Base-by-base conservation (phyloP, 2,329 filamentous ascomycete species). In the Fusarium globosum region DNA sequence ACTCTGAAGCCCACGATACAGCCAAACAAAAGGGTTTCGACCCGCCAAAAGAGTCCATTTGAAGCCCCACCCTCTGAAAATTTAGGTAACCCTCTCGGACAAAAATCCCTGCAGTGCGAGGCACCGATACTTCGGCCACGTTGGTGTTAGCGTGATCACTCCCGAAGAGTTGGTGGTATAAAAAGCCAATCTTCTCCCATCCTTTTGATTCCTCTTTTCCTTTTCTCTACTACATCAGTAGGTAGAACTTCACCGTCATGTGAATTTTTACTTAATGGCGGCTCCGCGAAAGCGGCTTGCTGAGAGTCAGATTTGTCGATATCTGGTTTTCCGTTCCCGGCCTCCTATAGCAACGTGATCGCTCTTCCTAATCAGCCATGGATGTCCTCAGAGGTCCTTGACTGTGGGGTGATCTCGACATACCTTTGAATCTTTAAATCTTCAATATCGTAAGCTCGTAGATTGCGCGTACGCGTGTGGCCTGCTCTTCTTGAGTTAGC, bases 301-400 rank as follows among this genome's bases (percentile, higher is more conserved):
- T 88, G 86, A 86, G 85, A 85, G 86, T 83, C 85, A 85, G 82
- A 79, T 71, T 77, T 79, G 80, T 79, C 83, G 78, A 83, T 88
- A 84, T 83, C 83, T 86, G 82, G 86, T 82, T 85, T 84, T 86
- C 86, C 86, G 86, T 88, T 88, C 86, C 86, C 86, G 85, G 86
- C 86, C 86, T 81, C 85, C 85, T 76, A 85, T 68, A 88, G 76
- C 69, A 82, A 85, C 49, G 84, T 83, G 82, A 84, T 79, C 79
- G 81, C 84, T 85, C 85, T 86, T 84, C 80, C 82, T 82, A 83
- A 79, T 61, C 83, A 86, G 86, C 82, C 84, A 79, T 79, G 69
- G 75, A 76, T 77, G 73, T 77, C 81, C 69, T 78, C 73, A 74
- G 72, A 82, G 85, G 85, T 84, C 81, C 81, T 81, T 82, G 84